Evolutionary conservation across 2,329 filamentous ascomycete genomes (phyloP), one percentile per base, ranked within the genome.

Genomic region (Periconia sp.): DNA sequence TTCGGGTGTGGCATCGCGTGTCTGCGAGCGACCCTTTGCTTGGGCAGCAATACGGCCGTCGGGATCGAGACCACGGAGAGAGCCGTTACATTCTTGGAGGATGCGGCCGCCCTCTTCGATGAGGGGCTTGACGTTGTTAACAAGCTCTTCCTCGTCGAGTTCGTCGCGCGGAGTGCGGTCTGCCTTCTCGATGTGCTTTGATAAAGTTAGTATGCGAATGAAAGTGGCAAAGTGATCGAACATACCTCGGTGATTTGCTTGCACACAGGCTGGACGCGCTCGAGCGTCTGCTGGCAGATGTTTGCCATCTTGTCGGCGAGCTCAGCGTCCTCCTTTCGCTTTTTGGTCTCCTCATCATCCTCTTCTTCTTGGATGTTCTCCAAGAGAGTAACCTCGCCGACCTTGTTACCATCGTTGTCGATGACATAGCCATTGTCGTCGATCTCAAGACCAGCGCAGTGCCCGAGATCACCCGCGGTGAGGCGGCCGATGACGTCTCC

Each of bases 111-210:
- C 91, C 69, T 96, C 88, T 69, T 96, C 91, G 62, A 96, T 89
- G 11, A 96, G 79, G 1, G 92, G 92, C 71, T 87, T 89, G 59
- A 96, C 89, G 44, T 91, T 81, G 67, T 88, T 84, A 62, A 96
- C 91, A 4, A 96, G 83, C 56, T 88, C 82, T 63, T 96, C 89
- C 68, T 96, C 92, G 62, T 96, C 90, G 17, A 92, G 85, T 58
- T 96, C 90, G 4, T 95, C 89, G 71, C 89, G 87, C 30, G 88
- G 86, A 19, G 87, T 89, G 53, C 84, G 82, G 69, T 96, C 89
- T 19, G 88, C 89, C 41, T 78, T 79, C 58, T 95, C 88, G 59
- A 95, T 88, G 73, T 86, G 81, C 82, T 89, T 53, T 31, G 21
- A 3, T 47, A 22, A 31, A 12, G 45, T 67, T 57, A 74, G 64